phyloP scores from a whole-genome alignment of 2,329 filamentous ascomycete genomes.

The Ophiosphaerella herpotricha region DNA sequence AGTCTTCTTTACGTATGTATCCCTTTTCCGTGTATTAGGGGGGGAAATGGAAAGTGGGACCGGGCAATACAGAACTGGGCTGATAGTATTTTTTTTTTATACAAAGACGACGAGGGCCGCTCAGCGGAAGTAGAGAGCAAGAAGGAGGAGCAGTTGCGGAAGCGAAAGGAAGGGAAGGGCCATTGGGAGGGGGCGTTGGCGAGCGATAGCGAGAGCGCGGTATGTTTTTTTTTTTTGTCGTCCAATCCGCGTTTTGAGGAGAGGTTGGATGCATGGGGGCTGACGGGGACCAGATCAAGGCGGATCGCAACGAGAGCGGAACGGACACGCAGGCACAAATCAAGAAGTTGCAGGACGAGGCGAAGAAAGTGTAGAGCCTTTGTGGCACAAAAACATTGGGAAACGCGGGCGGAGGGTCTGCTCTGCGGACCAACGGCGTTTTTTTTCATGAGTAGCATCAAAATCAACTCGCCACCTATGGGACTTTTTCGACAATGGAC shows the following conservation, averaged over 20 bases:
- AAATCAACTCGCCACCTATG: too few species aligned
- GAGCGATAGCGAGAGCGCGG: slow-evolving; percentile 48
- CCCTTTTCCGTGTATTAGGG: too few species aligned
- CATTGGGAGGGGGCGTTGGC: slow-evolving; percentile 52
- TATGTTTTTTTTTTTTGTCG: slow-evolving; percentile 19
- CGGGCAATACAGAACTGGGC: too few species aligned
- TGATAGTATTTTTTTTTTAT: too few species aligned
- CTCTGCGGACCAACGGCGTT: too few species aligned
- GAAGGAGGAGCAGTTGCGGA: slow-evolving; percentile 51
- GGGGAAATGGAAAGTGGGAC: too few species aligned
- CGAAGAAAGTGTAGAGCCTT: slow-evolving; percentile 38
- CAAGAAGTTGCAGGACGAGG: slow-evolving; percentile 53
- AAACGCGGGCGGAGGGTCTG: too few species aligned
- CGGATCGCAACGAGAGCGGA: slow-evolving; percentile 50
- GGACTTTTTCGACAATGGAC: too few species aligned
- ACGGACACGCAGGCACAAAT: slow-evolving; percentile 48
- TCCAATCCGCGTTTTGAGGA: background rate
- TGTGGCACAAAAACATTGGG: too few species aligned
- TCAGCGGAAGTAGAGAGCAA: slow-evolving; percentile 48
- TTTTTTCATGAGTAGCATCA: too few species aligned
- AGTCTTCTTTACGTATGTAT: slow-evolving; percentile 50
- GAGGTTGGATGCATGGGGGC: too few species aligned
- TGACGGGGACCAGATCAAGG: slow-evolving; percentile 42
- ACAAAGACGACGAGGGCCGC: slow-evolving; percentile 35
- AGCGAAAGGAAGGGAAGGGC: slow-evolving; percentile 51